Evolutionary conservation across 2,329 filamentous ascomycete species (phyloP), one percentile per base, ranked within the genome.

Genomic region (Colletotrichum incanum): DNA sequence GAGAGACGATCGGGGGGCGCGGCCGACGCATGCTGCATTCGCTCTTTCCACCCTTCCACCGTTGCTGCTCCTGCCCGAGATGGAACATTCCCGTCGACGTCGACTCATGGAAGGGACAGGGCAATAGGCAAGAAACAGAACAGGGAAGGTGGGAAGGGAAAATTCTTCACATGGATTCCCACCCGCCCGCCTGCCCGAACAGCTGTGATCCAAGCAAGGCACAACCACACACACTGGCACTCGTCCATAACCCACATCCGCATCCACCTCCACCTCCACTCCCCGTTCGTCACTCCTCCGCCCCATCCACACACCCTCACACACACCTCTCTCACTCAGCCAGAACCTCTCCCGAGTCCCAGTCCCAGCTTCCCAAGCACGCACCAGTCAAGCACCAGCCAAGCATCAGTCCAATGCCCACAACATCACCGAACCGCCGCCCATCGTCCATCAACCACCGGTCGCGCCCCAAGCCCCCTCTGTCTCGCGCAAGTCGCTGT

Each of bases 111-210:
- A 37, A 26, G 20, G 12, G 11, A 23, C 31, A n/a, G 28, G 31
- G 31, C 28, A 50, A 50, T 31, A 26, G 31, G 39, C 31, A 62
- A 50, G 14, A 56, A 16, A 39, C 54, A 26, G n/a, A 34, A 68
- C 69, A 69, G 60, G 69, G 69, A 72, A 69, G 69, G 69, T 69
- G 60, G 60, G 59, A 69, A 72, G 45, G 45, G 59, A 41, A 72
- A 64, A 54, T 63, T 69, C 69, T 69, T 69, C 69, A 69, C 65
- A 45, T 60, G 49, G 39, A 68, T 72, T 72, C 65, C 65, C 59
- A 64, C 69, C 58, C 45, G 34, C 60, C n/a, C 47, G 31, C 43
- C n/a, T 37, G 26, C 31, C 60, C 45, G 47, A 12, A 39, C 14
- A 18, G 9, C 20, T 55, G 28, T 20, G 23, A 50, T 7, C 23